Evolutionary conservation across 495 filamentous ascomycete species (phyloP).

Genomic region (Usnea hakonensis): DNA sequence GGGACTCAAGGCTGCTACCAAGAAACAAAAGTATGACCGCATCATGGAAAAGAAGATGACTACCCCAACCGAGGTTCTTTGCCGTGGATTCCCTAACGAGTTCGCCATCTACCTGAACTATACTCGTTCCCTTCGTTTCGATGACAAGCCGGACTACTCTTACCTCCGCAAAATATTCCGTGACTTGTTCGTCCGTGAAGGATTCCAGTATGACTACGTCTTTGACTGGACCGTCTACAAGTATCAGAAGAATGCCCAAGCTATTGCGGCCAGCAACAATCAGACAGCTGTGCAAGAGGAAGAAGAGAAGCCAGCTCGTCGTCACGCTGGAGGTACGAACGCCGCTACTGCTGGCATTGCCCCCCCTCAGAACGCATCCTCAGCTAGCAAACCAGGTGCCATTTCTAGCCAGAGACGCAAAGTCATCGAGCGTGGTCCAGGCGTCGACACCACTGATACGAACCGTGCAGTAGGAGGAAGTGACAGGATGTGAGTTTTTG

Average conservation of each 20-base stretch:
- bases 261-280: constrained; percentile 68
- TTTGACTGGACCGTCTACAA: constrained; percentile 99
- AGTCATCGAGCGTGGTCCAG: constrained; percentile 58
- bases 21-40: constrained; percentile 99
- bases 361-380: constrained; percentile 45
- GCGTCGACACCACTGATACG: constrained; percentile 72
- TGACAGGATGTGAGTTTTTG: constrained; percentile 98
- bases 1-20: constrained; percentile 97
- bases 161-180: constrained; percentile 99
- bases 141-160: constrained; percentile 99
- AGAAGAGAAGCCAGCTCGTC: constrained; percentile 61
- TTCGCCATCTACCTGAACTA: constrained; percentile 99
- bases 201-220: constrained; percentile 99
- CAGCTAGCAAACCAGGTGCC: constrained; percentile 59
- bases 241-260: constrained; percentile 98
- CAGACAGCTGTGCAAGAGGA: constrained; percentile 63
- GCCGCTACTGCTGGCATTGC: constrained; percentile 51
- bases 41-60: constrained; percentile 99
- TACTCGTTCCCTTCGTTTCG: constrained; percentile 95
- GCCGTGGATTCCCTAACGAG: constrained; percentile 98
- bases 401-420: constrained; percentile 77
- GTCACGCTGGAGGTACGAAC: constrained; percentile 49
- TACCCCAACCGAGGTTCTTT: constrained; percentile 96
- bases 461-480: constrained; percentile 84
- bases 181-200: constrained; percentile 97